A percentile compares a stretch with the other conserved stretches of the same genome.
Conservation (phyloP, 192 early-diverging fungal genomes). For the Haplosporangium gracile region DNA sequence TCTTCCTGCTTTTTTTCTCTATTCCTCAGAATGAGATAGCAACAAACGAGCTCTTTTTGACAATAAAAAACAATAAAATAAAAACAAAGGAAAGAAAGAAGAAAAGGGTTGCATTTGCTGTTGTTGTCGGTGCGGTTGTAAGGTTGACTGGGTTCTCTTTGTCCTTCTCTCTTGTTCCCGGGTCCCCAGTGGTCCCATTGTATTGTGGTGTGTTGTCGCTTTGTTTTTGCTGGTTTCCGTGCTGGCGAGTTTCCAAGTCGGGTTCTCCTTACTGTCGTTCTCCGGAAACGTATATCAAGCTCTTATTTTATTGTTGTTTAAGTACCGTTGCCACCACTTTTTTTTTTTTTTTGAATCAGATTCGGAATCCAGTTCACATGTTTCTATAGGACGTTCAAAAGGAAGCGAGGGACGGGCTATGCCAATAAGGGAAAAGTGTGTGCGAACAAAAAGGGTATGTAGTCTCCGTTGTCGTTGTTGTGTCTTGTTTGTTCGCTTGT, state of each 20-base stretch:
- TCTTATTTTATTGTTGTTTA: conserved; percentile 1
- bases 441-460: neutral
- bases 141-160: too few relatives aligned
- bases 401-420: neutral
- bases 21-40: too few relatives aligned
- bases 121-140: too few relatives aligned
- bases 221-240: neutral
- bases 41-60: too few relatives aligned
- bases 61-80: too few relatives aligned
- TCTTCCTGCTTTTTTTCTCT: too few relatives aligned
- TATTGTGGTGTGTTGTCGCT: too few relatives aligned
- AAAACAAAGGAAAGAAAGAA: too few relatives aligned
- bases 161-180: too few relatives aligned
- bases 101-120: too few relatives aligned
- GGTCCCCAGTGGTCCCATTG: too few relatives aligned
- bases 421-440: neutral
- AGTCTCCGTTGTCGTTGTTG: neutral
- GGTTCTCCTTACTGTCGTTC: neutral
- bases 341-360: neutral
- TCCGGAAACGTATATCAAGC: neutral
- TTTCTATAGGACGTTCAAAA: neutral
- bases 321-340: conserved; percentile 1
- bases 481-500: neutral
- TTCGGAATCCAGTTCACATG: neutral
- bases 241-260: neutral